Evolutionary conservation across 2,329 filamentous ascomycete species (phyloP).

Genomic region (Cadophora sp.): DNA sequence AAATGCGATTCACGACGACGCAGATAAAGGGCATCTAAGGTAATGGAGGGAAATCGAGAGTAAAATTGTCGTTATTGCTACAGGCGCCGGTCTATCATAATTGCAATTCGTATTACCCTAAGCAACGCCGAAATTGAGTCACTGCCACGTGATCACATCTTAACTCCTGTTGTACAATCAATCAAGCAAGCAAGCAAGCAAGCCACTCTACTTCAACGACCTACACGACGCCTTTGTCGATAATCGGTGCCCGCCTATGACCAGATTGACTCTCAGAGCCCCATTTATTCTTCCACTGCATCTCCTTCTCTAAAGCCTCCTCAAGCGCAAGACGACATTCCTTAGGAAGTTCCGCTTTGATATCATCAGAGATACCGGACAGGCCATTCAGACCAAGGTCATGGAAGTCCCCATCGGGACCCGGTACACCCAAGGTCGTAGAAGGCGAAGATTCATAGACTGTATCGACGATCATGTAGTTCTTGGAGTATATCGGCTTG

Average conservation of each 20-base stretch:
- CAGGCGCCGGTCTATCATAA: conserved; percentile 1
- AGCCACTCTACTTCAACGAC: not conserved
- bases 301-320: conserved; percentile 67
- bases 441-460: conserved; percentile 63
- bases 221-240: conserved; percentile 60
- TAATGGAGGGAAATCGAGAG: not conserved
- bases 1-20: conserved; percentile 1
- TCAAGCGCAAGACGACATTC: conserved; percentile 79
- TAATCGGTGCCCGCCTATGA: conserved; percentile 58
- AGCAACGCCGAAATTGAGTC: conserved; percentile 19
- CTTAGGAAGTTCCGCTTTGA: conserved; percentile 68
- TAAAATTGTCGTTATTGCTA: not conserved
- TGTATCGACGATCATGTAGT: conserved; percentile 68
- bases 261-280: conserved; percentile 67
- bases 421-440: conserved; percentile 61
- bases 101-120: not conserved
- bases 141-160: conserved; percentile 10
- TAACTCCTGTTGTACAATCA: conserved; percentile 10
- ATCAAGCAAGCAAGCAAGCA: no score
- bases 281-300: conserved; percentile 78
- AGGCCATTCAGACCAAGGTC: conserved; percentile 63
- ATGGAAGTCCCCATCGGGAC: conserved; percentile 57
- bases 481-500: conserved; percentile 63
- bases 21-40: not conserved
- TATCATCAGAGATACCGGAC: conserved; percentile 67